phyloP scores from a whole-genome alignment of 106 monocot genomes.

The Hemerocallis citrina region DNA sequence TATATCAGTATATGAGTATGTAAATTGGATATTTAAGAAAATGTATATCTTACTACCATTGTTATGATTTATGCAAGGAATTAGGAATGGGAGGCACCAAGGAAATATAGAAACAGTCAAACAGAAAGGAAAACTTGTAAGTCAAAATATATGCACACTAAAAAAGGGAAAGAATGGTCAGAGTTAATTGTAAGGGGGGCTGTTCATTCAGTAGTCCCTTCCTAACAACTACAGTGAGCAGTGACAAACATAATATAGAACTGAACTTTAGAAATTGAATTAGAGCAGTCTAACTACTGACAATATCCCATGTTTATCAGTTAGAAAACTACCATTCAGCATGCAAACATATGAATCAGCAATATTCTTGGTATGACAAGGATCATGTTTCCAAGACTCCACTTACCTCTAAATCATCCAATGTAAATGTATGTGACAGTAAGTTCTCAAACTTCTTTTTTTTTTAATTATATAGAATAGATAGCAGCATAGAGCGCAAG shows the following conservation, averaged over 20 bases:
- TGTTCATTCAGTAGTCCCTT: not conserved
- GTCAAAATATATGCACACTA: not conserved
- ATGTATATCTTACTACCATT: not conserved
- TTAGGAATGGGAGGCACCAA: not conserved
- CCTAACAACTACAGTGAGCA: not conserved
- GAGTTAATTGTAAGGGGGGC: not conserved
- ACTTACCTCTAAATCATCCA: not conserved
- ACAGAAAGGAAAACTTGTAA: not conserved
- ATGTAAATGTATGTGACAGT: too few relatives aligned
- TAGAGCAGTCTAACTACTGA: not conserved
- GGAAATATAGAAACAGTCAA: not conserved
- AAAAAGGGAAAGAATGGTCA: not conserved
- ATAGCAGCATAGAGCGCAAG: too few relatives aligned
- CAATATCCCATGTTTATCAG: not conserved
- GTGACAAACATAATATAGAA: not conserved
- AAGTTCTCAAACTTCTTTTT: too few relatives aligned
- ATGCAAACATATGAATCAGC: not conserved
- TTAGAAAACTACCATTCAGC: not conserved
- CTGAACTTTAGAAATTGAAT: too few relatives aligned
- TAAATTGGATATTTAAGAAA: not conserved
- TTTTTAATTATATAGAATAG: too few relatives aligned
- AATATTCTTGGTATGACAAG: not conserved
- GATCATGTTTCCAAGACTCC: not conserved
- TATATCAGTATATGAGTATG: not conserved
- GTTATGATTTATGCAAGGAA: not conserved